Evolutionary conservation across 1,284 basidiomycete genomes (phyloP).

Genomic region (Pulveroboletus sp.): DNA sequence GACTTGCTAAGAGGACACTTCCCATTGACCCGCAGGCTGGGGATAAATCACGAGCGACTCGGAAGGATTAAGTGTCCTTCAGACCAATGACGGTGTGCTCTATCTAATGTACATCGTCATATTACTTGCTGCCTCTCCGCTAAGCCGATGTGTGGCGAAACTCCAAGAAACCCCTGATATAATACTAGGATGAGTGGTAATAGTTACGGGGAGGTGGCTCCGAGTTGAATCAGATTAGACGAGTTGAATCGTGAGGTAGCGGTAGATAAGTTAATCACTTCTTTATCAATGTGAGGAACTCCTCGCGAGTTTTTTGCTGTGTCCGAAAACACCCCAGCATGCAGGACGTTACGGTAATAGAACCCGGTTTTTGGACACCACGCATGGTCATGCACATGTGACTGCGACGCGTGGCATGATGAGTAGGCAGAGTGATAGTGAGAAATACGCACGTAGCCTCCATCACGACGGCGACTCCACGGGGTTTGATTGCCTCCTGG

Average conservation of each 20-base stretch:
- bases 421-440: conserved; percentile 6
- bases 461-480: conserved; percentile 99
- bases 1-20: conserved; percentile 52
- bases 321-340: conserved; percentile 98
- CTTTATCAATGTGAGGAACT: conserved; percentile 83
- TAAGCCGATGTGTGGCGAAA: conserved; percentile 12
- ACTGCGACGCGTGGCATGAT: conserved; percentile 41
- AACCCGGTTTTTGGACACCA: conserved; percentile 97
- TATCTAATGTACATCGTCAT: conserved; percentile 21
- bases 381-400: conserved; percentile 99
- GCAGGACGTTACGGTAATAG: conserved; percentile 95
- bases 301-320: conserved; percentile 96
- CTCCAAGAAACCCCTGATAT: conserved; percentile 14
- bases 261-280: conserved; percentile 31
- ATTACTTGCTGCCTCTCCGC: conserved; percentile 16
- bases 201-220: conserved; percentile 16
- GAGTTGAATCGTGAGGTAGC: conserved; percentile 35
- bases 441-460: conserved; percentile 80
- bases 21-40: conserved; percentile 57
- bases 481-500: conserved; percentile 94
- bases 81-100: conserved; percentile 8
- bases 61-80: conserved; percentile 42
- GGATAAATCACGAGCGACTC: conserved; percentile 47
- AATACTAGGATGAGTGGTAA: conserved; percentile 21
- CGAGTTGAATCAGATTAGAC: conserved; percentile 36